Percentiles rank a stretch among this genome's conserved stretches.
phyloP scores from a whole-genome alignment of 2,329 filamentous ascomycete species.

The Microcera coccophila region DNA sequence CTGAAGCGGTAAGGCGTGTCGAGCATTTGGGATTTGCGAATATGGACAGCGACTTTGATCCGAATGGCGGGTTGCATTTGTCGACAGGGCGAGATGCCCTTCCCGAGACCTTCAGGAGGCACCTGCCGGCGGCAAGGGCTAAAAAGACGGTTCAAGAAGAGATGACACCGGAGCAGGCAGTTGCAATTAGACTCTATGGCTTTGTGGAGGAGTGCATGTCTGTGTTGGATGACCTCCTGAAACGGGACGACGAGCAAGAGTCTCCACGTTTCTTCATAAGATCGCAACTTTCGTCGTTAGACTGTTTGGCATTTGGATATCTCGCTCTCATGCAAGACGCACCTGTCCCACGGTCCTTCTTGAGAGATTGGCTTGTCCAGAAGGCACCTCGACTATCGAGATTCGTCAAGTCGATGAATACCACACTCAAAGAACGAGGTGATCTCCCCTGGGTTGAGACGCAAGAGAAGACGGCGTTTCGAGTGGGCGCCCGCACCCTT shows the following conservation, averaged over 20 bases:
- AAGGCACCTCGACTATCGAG: conserved; percentile 29
- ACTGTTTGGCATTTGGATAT: conserved; percentile 79
- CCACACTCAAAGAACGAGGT: conserved; percentile 14
- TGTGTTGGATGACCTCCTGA: conserved; percentile 59
- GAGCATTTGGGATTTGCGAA: conserved; percentile 65
- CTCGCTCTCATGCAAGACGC: conserved; percentile 64
- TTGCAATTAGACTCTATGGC: conserved; percentile 71
- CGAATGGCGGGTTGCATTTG: conserved; percentile 36
- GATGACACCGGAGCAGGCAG: conserved; percentile 66
- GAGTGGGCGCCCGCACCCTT: conserved; percentile 29
- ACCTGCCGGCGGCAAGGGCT: conserved; percentile 35
- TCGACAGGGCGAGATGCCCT: conserved; percentile 34
- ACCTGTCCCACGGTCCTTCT: conserved; percentile 40
- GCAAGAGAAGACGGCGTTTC: conserved; percentile 18
- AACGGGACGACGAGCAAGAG: conserved; percentile 15
- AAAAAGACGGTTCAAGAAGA: conserved; percentile 58
- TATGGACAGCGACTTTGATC: conserved; percentile 58
- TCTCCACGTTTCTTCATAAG: conserved; percentile 29
- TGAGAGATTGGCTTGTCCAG: conserved; percentile 39
- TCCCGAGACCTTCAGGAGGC: conserved; percentile 39
- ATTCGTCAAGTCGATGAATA: conserved; percentile 32
- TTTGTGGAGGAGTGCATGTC: conserved; percentile 68
- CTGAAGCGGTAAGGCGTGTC: conserved; percentile 66
- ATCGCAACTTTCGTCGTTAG: conserved; percentile 43
- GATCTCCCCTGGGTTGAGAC: conserved; percentile 28